Evolutionary conservation across 2,329 filamentous ascomycete species (phyloP), one percentile per base, ranked within the genome.

Genomic region (Beauveria australis): DNA sequence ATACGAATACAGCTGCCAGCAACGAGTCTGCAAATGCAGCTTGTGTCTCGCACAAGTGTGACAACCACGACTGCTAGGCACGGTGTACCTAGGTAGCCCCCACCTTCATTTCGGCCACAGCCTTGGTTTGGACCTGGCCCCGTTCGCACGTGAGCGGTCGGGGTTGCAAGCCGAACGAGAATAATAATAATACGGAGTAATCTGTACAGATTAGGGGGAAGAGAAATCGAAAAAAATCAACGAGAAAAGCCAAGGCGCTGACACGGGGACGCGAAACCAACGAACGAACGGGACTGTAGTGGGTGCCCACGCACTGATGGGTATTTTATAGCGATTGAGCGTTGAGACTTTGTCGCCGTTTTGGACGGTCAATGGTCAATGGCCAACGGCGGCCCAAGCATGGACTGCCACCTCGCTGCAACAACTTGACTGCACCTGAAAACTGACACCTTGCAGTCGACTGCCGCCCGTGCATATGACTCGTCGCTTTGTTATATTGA

Each of bases 101-200:
- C 59, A 60, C 59, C 18, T 44, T 60, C 59, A 60, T 60, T 60
- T 60, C 58, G 58, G 58, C 58, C 37, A 46, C 18, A 47, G 47
- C 26, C 49, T 40, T 33, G 3, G 30, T 33, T 33, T 33, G 26
- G n/a, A 30, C 40, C 28, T 41, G 40, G 40, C 54, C 30, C 54
- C 54, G 22, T 47, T 44, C 5, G 58, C 58, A 53, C 57, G 57
- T 60, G 57, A 60, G 41, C 57, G 57, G 57, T 14, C 48, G 40
- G 49, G 28, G 33, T 47, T 9, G 19, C 14, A 40, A 46, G 28
- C 48, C 37, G 28, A 44, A 40, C 8, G 9, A 33, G 48, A 18
- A 9, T 9, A 51, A 46, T 19, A 46, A 46, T n/a, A 46, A 4
- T 24, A 24, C 24, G 24, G 24, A 24, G 3, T 24, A 24, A 24